Evolutionary conservation across 1,139 yeast genomes (phyloP), one percentile per base, ranked within the genome.

Genomic region (Debaryomycetaceae sp.): DNA sequence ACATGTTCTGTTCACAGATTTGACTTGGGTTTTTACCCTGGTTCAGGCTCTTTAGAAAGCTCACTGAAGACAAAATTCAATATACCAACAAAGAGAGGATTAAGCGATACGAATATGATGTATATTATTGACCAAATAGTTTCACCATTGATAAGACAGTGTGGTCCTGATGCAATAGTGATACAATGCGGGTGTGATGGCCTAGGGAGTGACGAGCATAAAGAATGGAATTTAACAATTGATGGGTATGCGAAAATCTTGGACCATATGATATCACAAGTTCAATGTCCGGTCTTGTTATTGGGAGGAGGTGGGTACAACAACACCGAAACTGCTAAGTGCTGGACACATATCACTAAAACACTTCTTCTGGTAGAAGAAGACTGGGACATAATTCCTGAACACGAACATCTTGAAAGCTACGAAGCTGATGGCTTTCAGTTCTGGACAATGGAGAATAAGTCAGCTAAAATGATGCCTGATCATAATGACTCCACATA

Each of bases 271-370:
- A 40, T 80, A 2, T 47, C 55, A 1, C 19, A 34, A 3, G 38
- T 67, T 50, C 11, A 47, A 22, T 34, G 70, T 48, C 61, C 79
- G 43, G 47, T 59, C 0, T 51, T 85, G 39, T 46, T 85, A 6
- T 63, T 85, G 1, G 92, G 94, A 0, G 94, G 95, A 1, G 94
- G 94, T 1, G 94, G 95, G 0, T 85, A 85, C 53, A 79, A 83
- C 47, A 78, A 74, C 43, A 56, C 70, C 1, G 83, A 83, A 45
- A 72, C 79, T 17, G 82, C 91, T 0, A 72, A 86, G 42, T 78
- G 82, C 46, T 81, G 87, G 79, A 66, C 87, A 0, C 75, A 70
- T 52, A 48, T 82, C 8, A 81, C 88, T 0, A 73, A 65, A 45
- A 52, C 56, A 2, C 50, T 72, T 2, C 42, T 59, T 6, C 43